Evolutionary conservation across 768 basidiomycete genomes (phyloP), one percentile per base, ranked within the genome.

Genomic region (Pleurotus platypus): DNA sequence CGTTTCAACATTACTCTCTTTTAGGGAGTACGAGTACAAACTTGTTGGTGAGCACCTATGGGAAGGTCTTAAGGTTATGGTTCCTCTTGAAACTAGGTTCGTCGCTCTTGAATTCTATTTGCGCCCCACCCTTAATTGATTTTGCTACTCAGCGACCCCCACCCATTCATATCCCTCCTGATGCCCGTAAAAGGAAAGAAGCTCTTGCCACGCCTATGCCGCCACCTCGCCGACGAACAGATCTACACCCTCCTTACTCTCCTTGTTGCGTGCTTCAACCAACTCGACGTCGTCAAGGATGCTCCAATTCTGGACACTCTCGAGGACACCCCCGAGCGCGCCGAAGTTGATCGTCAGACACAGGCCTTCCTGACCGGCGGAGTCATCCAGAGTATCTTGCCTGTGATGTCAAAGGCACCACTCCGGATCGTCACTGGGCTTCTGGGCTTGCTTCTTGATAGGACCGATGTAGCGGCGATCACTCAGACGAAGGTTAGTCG

Each of bases 121-220:
- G 30, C 24, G 37, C n/a, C 24, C 15, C 49, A 55, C 26, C 40
- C 4, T 48, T 15, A 48, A 56, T 15, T 4, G 20, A 46, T 46
- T 46, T 26, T 38, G 20, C 40, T 48, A 51, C 49, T 1, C 62
- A 95, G 95, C 68, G 81, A 90, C 60, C 96, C 96, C 2, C 97
- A 99, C 74, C 97, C 97, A 2, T 98, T 99, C 75, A 86, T 99
- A 62, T 94, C 95, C 2, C 79, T 99, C 35, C 80, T 99, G 48
- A 81, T 80, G 16, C 87, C 92, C 3, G 82, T 83, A 63, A 99
- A 99, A 72, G 97, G 97, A 57, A 98, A 98, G 76, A 87, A 87
- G 59, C 80, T 99, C 22, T 78, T 99, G 11, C 90, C 94, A 3
- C 87, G 97, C 46, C 82, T 94, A 12, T 86, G 92, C 8, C 87